phyloP scores from a whole-genome alignment of 352 stramenopile species.

The Globisporangium solare region DNA sequence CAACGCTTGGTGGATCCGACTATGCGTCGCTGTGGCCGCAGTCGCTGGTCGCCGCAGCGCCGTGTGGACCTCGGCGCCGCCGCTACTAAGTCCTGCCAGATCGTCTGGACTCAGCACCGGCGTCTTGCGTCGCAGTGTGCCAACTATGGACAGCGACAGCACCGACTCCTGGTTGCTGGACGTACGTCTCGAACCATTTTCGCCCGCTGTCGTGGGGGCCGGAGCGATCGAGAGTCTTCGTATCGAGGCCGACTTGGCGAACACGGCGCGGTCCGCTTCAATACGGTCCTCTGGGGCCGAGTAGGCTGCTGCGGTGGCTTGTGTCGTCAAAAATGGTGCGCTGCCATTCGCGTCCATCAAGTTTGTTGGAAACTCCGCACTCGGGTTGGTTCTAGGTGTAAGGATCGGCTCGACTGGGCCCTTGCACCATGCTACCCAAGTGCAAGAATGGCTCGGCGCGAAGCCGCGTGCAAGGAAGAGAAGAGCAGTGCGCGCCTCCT shows the following conservation, averaged over 20 bases:
- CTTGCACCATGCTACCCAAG: not conserved
- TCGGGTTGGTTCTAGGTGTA: not conserved
- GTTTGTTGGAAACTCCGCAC: not conserved
- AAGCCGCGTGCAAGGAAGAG: no score
- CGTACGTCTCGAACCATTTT: not conserved
- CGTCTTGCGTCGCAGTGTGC: not conserved
- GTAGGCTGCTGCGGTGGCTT: not conserved
- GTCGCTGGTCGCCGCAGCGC: conserved; percentile 30
- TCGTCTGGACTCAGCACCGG: not conserved
- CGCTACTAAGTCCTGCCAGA: not conserved
- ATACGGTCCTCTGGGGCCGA: conserved; percentile 17
- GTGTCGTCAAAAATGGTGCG: no score
- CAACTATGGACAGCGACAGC: not conserved
- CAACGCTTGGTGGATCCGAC: conserved; percentile 55
- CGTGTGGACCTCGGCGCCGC: not conserved
- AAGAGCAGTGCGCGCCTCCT: not conserved
- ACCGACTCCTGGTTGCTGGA: conserved; percentile 9
- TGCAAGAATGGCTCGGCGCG: no score
- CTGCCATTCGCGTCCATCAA: not conserved
- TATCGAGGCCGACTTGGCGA: conserved; percentile 34
- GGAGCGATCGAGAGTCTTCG: conserved; percentile 15
- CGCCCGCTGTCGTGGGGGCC: conserved; percentile 5
- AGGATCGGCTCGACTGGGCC: not conserved
- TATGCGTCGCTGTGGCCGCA: conserved; percentile 38
- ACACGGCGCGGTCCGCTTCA: conserved; percentile 29